These are phyloP conservation scores for Drechslerella coelobrocha DNA, from an alignment of 2,329 filamentous ascomycete genomes.

Conservation along the genomic window DNA sequence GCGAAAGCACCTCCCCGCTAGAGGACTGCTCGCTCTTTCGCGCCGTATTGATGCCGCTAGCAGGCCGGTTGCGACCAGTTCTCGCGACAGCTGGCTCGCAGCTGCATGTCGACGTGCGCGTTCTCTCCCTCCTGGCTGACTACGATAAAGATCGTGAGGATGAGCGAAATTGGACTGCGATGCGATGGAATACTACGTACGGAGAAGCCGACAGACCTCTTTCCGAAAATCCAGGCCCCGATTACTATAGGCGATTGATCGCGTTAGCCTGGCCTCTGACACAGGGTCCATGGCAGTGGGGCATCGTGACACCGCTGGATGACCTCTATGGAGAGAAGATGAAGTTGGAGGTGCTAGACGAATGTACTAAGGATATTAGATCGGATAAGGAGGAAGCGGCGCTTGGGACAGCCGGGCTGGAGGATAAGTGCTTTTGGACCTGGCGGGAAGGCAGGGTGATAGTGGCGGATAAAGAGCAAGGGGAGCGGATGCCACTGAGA, in stretches of 20 bases:
- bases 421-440: too few species aligned
- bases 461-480: too few species aligned
- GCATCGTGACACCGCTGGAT: slow-evolving; percentile 10
- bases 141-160: slow-evolving; percentile 6
- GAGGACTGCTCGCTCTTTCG: neutral
- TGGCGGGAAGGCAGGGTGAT: neutral
- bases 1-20: slow-evolving; percentile 5
- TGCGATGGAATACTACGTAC: neutral
- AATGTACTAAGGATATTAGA: slow-evolving; percentile 11
- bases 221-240: neutral
- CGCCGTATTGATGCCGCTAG: slow-evolving; percentile 15
- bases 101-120: slow-evolving; percentile 6
- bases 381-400: neutral
- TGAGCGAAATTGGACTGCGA: neutral
- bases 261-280: slow-evolving; percentile 25
- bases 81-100: neutral
- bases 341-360: slow-evolving; percentile 7
- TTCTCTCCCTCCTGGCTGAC: slow-evolving; percentile 2
- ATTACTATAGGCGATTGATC: slow-evolving; percentile 1
- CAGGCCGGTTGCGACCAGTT: slow-evolving; percentile 6
- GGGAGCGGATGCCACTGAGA: too few species aligned
- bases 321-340: slow-evolving; percentile 5
- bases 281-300: slow-evolving; percentile 10
- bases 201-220: slow-evolving; percentile 2
- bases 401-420: neutral